Conservation (phyloP, 768 basidiomycete species). For the Russula olivacea region DNA sequence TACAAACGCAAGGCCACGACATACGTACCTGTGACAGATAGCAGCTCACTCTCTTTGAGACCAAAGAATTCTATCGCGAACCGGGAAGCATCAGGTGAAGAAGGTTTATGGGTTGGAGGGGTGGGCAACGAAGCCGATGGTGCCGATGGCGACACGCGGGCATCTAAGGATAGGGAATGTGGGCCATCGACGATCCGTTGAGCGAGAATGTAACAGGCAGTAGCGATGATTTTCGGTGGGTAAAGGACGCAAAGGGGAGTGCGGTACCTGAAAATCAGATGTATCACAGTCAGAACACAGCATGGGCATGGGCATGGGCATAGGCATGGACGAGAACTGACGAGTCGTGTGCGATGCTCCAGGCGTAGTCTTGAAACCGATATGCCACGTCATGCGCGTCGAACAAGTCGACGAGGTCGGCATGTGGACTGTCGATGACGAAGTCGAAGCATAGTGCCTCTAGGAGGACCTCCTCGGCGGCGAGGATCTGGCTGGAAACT, state of each 20-base stretch:
- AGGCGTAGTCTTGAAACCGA: conserved; percentile 65
- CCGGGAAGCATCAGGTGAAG: conserved; percentile 63
- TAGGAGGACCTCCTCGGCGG: conserved; percentile 71
- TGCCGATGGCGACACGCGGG: conserved; percentile 62
- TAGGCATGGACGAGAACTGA: conserved; percentile 36
- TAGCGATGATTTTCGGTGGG: conserved; percentile 62
- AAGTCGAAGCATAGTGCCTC: conserved; percentile 87
- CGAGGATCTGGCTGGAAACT: conserved; percentile 60
- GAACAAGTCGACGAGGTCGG: conserved; percentile 67
- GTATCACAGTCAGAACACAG: conserved; percentile 10
- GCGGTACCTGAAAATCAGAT: conserved; percentile 49
- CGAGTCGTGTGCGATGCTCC: conserved; percentile 89
- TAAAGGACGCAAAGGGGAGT: conserved; percentile 74
- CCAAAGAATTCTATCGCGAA: conserved; percentile 63
- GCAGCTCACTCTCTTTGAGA: conserved; percentile 54
- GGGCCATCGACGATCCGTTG: conserved; percentile 69
- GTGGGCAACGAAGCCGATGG: conserved; percentile 75
- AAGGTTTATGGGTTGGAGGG: conserved; percentile 70
- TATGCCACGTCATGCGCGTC: conserved; percentile 45
- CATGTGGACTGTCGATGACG: conserved; percentile 70
- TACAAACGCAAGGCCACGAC: neutral
- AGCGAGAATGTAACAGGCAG: conserved; percentile 72
- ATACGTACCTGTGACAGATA: conserved; percentile 52
- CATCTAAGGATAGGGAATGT: conserved; percentile 66
- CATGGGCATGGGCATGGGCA: neutral